Base-by-base conservation (phyloP, 495 filamentous ascomycete species). In the Mycothermus thermophilus region DNA sequence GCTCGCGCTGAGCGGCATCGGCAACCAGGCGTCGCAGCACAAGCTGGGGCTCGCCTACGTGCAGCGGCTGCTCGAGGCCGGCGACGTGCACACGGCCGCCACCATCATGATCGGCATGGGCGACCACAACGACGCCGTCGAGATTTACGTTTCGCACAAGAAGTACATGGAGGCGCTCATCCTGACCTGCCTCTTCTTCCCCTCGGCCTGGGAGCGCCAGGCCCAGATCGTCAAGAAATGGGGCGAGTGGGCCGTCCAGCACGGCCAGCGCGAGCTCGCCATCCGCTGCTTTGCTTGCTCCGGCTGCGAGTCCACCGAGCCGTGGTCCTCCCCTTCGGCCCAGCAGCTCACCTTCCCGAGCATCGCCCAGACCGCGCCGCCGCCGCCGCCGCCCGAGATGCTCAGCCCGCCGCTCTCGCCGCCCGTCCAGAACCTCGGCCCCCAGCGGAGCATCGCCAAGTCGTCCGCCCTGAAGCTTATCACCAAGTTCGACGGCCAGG, bases 31-130 rank as follows among this genome's bases (percentile, higher is more conserved):
- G 9, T 84, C 85, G 5, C 81, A 87, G 45, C 82, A 90, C 44
- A 90, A 87, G 49, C 77, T 96, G 34, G 87, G 81, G 13, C 80
- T 92, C 32, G 82, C 84, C 8, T 93, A 93, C 54, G 86, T 94
- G 14, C 84, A 93, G 63, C 77, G 86, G 37, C 60, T 96, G 4
- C 65, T 96, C 6, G 84, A 93, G 51, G 78, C 78, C 44, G 85
- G 84, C 26, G 90, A 97, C 46, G 69, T 95, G 2, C 90, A 97
- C 50, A 82, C 83, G 0, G 81, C 92, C 7, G 84, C 83, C 16
- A 82, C 92, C 7, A 84, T 94, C 41, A 69, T 96, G 40, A 74
- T 97, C 11, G 88, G 85, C 11, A 71, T 97, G 47, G 92, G 86
- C 6, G 88, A 95, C 46, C 71, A 78, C 42, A 88, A 93, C 44